Percentiles rank a stretch among this genome's conserved stretches.
Evolutionary conservation across 805 yeast species (phyloP).

Genomic region (Pichia thaimueangensis): DNA sequence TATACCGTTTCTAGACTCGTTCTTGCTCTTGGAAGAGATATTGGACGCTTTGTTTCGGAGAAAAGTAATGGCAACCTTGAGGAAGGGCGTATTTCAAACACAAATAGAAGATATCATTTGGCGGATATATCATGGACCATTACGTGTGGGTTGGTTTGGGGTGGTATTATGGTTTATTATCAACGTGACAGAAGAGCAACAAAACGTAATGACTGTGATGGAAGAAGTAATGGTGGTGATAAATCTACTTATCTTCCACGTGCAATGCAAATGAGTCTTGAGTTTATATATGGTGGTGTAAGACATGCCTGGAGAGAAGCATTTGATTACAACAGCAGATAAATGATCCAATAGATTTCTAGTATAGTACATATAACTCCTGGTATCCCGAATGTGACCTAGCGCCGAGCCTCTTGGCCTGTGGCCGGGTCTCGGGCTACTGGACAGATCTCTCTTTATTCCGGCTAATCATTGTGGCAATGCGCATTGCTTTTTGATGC

Average conservation of each 20-base stretch:
- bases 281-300: slow-evolving; percentile 61
- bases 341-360: too few species aligned
- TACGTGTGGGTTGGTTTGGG: slow-evolving; percentile 67
- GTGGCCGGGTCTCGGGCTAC: too few species aligned
- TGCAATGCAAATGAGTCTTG: slow-evolving; percentile 61
- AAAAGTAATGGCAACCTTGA: not conserved
- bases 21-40: slow-evolving; percentile 52
- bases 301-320: slow-evolving; percentile 30
- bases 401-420: too few species aligned
- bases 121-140: slow-evolving; percentile 45
- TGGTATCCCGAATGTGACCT: too few species aligned
- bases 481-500: too few species aligned
- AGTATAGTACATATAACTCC: too few species aligned
- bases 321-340: slow-evolving; percentile 22
- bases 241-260: slow-evolving; percentile 43
- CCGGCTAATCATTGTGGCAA: too few species aligned
- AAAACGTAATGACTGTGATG: slow-evolving; percentile 18
- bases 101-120: too few species aligned
- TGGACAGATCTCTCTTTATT: too few species aligned
- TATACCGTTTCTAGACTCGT: slow-evolving; percentile 66
- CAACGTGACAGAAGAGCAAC: slow-evolving; percentile 42
- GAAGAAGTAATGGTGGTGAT: not conserved
- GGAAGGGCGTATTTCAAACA: not conserved
- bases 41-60: slow-evolving; percentile 26
- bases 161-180: slow-evolving; percentile 63